Base-by-base conservation (phyloP, 2,329 filamentous ascomycete species). In the Xylariaceae sp. region DNA sequence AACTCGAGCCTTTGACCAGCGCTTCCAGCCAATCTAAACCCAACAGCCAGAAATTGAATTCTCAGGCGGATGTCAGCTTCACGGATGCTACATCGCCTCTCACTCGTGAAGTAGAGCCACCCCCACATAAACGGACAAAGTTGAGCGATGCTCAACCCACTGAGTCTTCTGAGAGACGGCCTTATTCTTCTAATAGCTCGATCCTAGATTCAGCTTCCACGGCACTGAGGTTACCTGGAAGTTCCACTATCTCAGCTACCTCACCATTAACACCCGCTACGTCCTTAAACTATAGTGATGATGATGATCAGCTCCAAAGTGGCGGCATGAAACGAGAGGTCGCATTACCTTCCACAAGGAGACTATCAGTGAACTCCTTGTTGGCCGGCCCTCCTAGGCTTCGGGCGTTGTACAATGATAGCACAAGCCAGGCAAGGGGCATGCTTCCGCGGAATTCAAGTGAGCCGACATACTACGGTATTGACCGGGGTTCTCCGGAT, bases 401-500 rank as follows among this genome's bases (percentile, higher is more conserved):
- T 4, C 56, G 58, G 29, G 52, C 58, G n/a, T 32, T 61, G 29
- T 58, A 57, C 37, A 65, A 65, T 13, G 62, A 62, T 23, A 61
- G 51, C 27, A 41, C 48, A 37, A 51, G 61, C 44, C 60, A 64
- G 29, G 59, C 62, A 20, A 64, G 63, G 18, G 48, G 60, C 26
- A 61, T 61, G 40, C 59, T 65, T 37, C 60, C 59, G n/a, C 59
- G 60, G 15, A n/a, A 39, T 32, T 60, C 55, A 59, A 73, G 54
- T 65, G 75, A 59, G 71, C 72, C 29, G 27, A 79, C 72, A 6
- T 82, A 78, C 36, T 91, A 89, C 67, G 89, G 90, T 5, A 81
- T 88, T 55, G 90, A 93, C 65, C 77, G 83, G 50, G 90, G 89
- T 1, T 77, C 84, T 55, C 80, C 80, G 8, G 89, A 93, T 70